Evolutionary conservation across 805 yeast species (phyloP), one percentile per base, ranked within the genome.

Genomic region (Kluyveromyces starmeri): DNA sequence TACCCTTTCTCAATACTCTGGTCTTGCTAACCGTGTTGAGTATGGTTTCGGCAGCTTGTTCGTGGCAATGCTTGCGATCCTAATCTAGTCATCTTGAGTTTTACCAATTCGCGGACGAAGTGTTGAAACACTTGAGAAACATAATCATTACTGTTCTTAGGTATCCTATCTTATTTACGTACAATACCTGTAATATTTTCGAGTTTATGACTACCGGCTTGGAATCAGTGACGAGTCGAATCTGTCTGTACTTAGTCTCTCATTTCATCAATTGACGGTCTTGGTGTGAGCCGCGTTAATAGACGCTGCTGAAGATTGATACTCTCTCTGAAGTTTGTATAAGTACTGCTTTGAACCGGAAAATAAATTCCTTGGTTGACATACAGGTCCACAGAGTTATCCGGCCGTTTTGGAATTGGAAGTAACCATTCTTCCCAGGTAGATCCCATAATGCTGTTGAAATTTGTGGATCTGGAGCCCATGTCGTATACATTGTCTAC

Each of bases 401-500:
- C 48, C 28, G 39, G 32, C 11, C 34, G 26, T 3, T 56, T 56
- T 7, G 17, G 33, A 4, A 70, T 41, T 0, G 97, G 97, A 1
- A 86, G 51, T 6, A 78, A 31, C 96, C 96, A 86, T 40, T 77
- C 75, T 6, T 41, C 30, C 71, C 75, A 68, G 1, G 61, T 54
- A 2, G 54, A 40, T 0, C 98, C 98, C 94, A 89, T 80, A 2
- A 83, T 71, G 5, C 69, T 62, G 13, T 50, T 42, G 83, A 86
- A 78, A 53, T 92, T 92, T 5, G 55, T 51, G 20, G 29, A 48
- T 30, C 48, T 42, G 15, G 52, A 50, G 0, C 96, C 96, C 24
- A 89, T 50, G 56, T 88, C 84, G 57, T 77, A 92, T 4, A 84
- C 63, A 55, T 89, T 83, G 1, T 80, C 85, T 5, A 67, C 43